Base-by-base conservation (phyloP, 441 rosid species). In the Erysimum pusillum region DNA sequence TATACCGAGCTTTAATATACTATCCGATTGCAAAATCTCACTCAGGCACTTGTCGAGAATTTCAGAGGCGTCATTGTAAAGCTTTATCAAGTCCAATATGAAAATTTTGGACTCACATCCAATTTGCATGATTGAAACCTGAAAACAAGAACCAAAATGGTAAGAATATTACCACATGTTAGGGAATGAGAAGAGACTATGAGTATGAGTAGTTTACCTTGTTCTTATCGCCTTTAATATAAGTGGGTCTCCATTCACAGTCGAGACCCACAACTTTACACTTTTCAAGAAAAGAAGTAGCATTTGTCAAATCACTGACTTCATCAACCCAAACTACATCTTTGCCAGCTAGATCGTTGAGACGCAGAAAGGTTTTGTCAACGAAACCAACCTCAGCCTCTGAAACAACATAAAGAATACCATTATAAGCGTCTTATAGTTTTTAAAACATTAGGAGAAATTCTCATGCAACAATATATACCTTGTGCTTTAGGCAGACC, bases 221-320 rank as follows among this genome's bases (percentile, higher is more conserved):
- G 88, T 85, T 93, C 25, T 83, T 84, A 82, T 88, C 70, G 67
- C 97, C 97, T 85, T 88, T 93, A 17, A 45, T 79, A 80, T 82
- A 87, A 85, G 89, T 95, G 36, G 98, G 99, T 79, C 89, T 95
- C 99, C 98, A 95, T 84, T 95, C 99, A 81, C 95, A 93, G 81
- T 95, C 99, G 79, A 93, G 11, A 25, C 98, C 99, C 41, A 89
- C 84, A 18, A 95, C 91, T 84, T 84, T 95, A 81, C 90, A 85
- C 73, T 62, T 87, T 82, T 91, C 90, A 58, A 95, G 87, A 70
- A 75, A 69, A 71, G 79, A 69, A 38, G 90, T 85, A 20, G 96
- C 98, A 25, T 67, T 53, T 63, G 32, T 45, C 81, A 95, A 83
- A 69, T 85, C 78, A 73, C 81, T 82, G 53, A 80, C 91, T 69